phyloP scores from a whole-genome alignment of 441 rosid genomes.

The Brassica balearica region DNA sequence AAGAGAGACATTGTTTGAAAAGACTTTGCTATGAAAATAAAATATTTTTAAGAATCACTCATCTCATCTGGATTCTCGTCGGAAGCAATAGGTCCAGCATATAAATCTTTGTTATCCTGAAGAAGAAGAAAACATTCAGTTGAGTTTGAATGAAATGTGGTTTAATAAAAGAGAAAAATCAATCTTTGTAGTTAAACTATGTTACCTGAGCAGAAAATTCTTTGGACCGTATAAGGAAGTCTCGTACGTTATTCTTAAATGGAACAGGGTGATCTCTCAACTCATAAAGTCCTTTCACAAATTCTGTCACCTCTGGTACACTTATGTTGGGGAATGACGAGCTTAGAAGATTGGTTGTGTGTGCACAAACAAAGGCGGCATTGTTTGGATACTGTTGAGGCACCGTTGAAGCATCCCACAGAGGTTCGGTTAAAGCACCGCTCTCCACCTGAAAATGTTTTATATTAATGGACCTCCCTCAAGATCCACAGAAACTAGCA shows the following conservation, averaged over 20 bases:
- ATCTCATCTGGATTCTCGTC: slow-evolving; percentile 96
- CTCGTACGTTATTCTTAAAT: slow-evolving; percentile 88
- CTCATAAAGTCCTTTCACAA: slow-evolving; percentile 85
- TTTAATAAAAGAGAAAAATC: not conserved
- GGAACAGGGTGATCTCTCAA: slow-evolving; percentile 67
- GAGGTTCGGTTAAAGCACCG: slow-evolving; percentile 81
- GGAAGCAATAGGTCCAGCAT: slow-evolving; percentile 96
- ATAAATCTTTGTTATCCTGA: slow-evolving; percentile 97
- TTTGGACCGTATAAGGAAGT: slow-evolving; percentile 91
- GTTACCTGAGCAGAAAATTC: slow-evolving; percentile 61
- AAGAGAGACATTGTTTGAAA: not conserved
- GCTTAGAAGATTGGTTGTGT: slow-evolving; percentile 90
- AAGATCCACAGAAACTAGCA: slow-evolving; percentile 11
- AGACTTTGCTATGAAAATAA: not conserved
- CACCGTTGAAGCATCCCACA: slow-evolving; percentile 87
- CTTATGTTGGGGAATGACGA: slow-evolving; percentile 97
- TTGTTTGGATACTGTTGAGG: slow-evolving; percentile 78
- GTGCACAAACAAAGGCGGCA: slow-evolving; percentile 76
- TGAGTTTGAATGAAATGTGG: not conserved
- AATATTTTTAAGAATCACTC: slow-evolving; percentile 1
- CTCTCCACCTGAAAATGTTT: slow-evolving; percentile 75
- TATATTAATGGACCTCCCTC: slow-evolving; percentile 55
- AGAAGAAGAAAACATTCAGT: slow-evolving; percentile 19
- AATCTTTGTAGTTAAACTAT: slow-evolving; percentile 3
- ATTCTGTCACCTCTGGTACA: slow-evolving; percentile 82